phyloP scores from a whole-genome alignment of 2,329 filamentous ascomycete genomes.

The Cadophora sp. region DNA sequence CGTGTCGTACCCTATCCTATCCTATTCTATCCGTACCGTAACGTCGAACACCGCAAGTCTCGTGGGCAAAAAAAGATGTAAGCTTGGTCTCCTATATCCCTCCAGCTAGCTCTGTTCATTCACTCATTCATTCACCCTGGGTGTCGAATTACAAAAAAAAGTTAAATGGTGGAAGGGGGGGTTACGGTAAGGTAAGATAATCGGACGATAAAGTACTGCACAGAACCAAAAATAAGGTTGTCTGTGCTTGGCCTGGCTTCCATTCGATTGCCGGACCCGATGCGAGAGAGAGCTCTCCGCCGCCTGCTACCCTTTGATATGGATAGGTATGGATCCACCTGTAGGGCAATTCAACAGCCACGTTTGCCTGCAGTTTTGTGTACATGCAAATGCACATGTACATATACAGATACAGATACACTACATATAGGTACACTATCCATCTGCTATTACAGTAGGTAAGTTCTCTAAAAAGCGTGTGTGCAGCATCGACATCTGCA shows the following conservation, averaged over 20 bases:
- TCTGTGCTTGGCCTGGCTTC: neutral
- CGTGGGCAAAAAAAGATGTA: too few relatives aligned
- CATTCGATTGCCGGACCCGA: constrained; percentile 4
- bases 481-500: neutral
- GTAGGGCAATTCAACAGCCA: constrained; percentile 14
- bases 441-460: too few relatives aligned
- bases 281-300: neutral
- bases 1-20: neutral
- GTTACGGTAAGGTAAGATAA: neutral
- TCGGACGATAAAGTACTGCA: neutral
- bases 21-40: too few relatives aligned
- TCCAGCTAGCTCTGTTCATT: neutral
- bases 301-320: too few relatives aligned
- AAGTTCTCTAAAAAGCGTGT: too few relatives aligned
- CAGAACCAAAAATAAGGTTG: constrained; percentile 15
- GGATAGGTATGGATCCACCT: neutral
- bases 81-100: too few relatives aligned
- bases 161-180: neutral
- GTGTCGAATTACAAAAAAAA: neutral
- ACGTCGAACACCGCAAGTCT: neutral
- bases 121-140: neutral
- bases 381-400: neutral
- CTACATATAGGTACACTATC: neutral
- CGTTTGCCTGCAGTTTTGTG: constrained; percentile 1
- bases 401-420: neutral